These are phyloP conservation scores for Quercus mongolica DNA, from an alignment of 306 rosid genomes.

Conservation along the genomic window DNA sequence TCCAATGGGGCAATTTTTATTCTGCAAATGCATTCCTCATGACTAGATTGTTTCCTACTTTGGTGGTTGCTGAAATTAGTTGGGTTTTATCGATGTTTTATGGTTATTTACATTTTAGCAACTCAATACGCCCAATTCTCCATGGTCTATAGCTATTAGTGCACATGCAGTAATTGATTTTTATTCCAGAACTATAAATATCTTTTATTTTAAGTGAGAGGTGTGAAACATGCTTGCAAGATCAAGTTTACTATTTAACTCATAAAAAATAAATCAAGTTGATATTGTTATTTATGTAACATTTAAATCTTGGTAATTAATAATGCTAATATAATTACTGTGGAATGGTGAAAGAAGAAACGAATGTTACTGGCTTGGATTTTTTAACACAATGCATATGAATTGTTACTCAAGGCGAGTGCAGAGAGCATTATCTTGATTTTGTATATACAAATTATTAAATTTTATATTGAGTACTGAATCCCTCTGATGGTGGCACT, in stretches of 20 bases:
- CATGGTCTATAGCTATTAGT: neutral
- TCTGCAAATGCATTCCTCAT: neutral
- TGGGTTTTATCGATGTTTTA: neutral
- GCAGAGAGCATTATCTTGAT: neutral
- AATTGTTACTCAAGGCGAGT: neutral
- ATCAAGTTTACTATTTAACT: neutral
- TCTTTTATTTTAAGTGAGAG: neutral
- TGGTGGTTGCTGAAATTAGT: neutral
- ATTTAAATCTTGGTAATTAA: neutral
- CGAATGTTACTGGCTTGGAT: neutral
- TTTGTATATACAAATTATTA: neutral
- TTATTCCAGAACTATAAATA: neutral
- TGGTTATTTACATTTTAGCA: neutral
- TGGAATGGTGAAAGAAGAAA: neutral
- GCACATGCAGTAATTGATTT: neutral
- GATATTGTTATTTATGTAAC: neutral
- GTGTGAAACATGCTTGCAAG: neutral
- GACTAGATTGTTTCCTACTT: neutral
- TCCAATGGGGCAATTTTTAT: neutral
- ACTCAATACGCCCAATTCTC: neutral
- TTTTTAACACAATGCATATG: neutral
- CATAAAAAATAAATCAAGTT: neutral
- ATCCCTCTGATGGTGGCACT: neutral
- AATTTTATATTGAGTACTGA: neutral
- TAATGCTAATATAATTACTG: neutral